Conservation (phyloP, 768 basidiomycete genomes). For the Lactarius akahatsu region DNA sequence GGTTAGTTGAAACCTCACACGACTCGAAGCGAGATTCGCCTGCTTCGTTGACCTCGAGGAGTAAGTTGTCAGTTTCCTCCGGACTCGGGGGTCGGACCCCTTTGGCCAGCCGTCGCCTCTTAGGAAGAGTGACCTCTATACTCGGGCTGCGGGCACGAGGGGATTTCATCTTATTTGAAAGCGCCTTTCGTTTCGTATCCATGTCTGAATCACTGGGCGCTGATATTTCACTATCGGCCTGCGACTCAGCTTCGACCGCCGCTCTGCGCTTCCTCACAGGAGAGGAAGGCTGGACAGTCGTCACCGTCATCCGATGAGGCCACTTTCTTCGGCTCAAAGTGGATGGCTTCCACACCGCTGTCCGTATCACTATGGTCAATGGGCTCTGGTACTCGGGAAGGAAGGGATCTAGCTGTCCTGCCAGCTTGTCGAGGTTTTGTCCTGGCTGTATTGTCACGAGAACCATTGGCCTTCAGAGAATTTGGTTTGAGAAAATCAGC, state of each 20-base stretch:
- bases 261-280: constrained; percentile 30
- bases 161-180: constrained; percentile 2
- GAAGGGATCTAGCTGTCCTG: neutral
- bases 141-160: constrained; percentile 35
- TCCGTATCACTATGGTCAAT: constrained; percentile 7
- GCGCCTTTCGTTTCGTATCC: constrained; percentile 4
- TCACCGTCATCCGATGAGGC: constrained; percentile 30
- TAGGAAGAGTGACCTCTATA: constrained; percentile 37
- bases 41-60: constrained; percentile 55
- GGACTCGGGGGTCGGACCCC: constrained; percentile 44
- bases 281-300: constrained; percentile 32
- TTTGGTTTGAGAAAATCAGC: constrained; percentile 11
- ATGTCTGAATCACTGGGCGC: constrained; percentile 14
- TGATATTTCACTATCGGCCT: neutral
- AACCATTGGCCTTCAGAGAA: neutral
- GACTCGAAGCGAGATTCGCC: constrained; percentile 41
- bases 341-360: constrained; percentile 52
- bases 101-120: constrained; percentile 44
- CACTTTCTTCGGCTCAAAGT: constrained; percentile 43
- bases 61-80: constrained; percentile 44
- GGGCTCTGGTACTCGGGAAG: constrained; percentile 1
- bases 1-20: constrained; percentile 10
- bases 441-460: constrained; percentile 3
- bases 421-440: neutral
- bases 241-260: constrained; percentile 16